Evolutionary conservation across 345 rosid species (phyloP).

Genomic region (Brassica cretica): DNA sequence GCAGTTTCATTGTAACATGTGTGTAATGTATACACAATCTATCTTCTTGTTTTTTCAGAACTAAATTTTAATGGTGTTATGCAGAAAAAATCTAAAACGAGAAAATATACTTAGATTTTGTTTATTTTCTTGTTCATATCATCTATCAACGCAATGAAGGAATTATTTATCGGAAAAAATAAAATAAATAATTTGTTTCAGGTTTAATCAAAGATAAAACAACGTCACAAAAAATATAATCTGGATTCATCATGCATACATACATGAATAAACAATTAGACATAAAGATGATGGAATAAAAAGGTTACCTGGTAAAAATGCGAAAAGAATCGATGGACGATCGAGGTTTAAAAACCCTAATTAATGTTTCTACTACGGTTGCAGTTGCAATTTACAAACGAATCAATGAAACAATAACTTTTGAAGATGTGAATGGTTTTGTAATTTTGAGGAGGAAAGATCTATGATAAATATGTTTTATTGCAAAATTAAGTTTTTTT

Average conservation of each 20-base stretch:
- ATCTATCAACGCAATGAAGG: neutral
- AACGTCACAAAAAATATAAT: neutral
- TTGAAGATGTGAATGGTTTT: neutral
- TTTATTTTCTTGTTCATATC: neutral
- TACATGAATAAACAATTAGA: conserved; percentile 1
- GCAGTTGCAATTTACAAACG: neutral
- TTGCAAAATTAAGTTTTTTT: neutral
- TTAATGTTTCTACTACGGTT: neutral
- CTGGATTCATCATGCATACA: neutral
- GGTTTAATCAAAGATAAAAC: neutral
- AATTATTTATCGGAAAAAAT: neutral
- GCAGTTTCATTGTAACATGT: neutral
- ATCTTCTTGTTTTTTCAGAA: neutral
- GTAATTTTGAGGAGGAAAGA: no score
- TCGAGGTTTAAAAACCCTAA: neutral
- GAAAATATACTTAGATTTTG: neutral
- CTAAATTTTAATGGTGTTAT: neutral
- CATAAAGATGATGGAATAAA: neutral
- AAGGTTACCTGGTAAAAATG: neutral
- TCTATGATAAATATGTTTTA: neutral
- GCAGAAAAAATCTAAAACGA: neutral
- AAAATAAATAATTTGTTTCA: neutral
- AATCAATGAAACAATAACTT: neutral
- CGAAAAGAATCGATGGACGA: neutral
- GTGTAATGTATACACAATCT: neutral